Percentiles rank a stretch among this genome's conserved stretches.
These are phyloP conservation scores for Acanthamoeba royreba DNA, from an alignment of 208 protist species.

Conservation along the genomic window DNA sequence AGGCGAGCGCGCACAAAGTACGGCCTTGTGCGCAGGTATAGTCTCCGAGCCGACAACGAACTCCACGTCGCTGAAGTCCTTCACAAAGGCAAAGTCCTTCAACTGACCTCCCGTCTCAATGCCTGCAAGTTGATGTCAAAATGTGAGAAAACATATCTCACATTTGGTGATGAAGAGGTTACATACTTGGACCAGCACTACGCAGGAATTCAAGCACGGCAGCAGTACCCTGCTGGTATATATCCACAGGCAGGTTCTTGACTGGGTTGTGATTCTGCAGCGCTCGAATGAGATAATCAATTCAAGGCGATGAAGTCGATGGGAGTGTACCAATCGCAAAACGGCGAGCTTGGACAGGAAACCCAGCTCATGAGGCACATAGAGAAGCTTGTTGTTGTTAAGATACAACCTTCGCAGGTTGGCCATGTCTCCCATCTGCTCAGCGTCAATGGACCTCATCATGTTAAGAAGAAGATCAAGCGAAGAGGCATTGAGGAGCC, in stretches of 20 bases:
- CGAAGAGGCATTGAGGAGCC: background rate
- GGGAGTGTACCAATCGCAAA: background rate
- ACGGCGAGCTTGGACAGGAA: background rate
- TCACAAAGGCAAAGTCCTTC: background rate
- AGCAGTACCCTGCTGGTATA: background rate
- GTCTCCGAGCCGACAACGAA: background rate
- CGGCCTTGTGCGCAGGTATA: background rate
- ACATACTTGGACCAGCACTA: background rate
- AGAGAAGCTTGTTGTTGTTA: slow-evolving; percentile 18
- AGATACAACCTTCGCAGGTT: background rate
- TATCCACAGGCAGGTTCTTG: background rate
- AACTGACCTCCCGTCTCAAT: background rate
- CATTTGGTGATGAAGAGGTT: background rate
- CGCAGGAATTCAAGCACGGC: background rate
- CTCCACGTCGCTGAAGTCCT: background rate
- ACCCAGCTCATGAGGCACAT: background rate
- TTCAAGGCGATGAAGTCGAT: background rate
- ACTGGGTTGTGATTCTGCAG: background rate
- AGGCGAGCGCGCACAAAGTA: background rate
- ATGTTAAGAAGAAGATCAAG: background rate
- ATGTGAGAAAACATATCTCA: background rate
- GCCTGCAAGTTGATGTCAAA: background rate
- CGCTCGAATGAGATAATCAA: background rate
- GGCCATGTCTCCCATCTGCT: background rate
- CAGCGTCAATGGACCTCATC: background rate